A percentile compares a stretch with the other conserved stretches of the same genome.
These are phyloP conservation scores for Magnaporthiopsis poae DNA, from an alignment of 2,329 filamentous ascomycete genomes.

Conservation along the genomic window DNA sequence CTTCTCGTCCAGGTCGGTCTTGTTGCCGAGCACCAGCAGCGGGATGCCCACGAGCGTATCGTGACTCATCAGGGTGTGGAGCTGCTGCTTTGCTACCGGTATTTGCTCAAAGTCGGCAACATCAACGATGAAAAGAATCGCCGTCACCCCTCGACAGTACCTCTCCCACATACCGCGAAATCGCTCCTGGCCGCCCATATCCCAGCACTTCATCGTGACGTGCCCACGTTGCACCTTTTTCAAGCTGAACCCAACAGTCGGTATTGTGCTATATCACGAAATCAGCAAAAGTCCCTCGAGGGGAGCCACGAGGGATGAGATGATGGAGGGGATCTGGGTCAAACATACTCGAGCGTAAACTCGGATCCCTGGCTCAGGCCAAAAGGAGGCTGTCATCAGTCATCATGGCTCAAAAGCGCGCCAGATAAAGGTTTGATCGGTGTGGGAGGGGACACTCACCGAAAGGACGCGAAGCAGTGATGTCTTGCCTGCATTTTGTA, in stretches of 20 bases:
- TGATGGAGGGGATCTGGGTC: constrained; percentile 19
- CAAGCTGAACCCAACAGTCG: constrained; percentile 98
- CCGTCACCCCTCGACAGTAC: constrained; percentile 94
- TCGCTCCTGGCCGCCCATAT: constrained; percentile 89
- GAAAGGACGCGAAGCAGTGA: constrained; percentile 86
- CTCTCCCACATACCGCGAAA: constrained; percentile 99
- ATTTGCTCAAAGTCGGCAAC: constrained; percentile 76
- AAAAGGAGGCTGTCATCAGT: constrained; percentile 10
- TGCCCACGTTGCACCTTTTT: constrained; percentile 96
- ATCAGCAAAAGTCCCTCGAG: background rate
- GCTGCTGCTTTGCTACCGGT: constrained; percentile 78
- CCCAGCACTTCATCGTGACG: constrained; percentile 98
- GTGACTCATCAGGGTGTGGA: constrained; percentile 80
- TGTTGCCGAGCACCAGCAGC: constrained; percentile 88
- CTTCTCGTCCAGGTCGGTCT: constrained; percentile 87
- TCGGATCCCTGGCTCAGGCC: constrained; percentile 70
- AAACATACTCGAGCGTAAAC: constrained; percentile 90
- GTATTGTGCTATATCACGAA: constrained; percentile 65
- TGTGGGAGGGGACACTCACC: constrained; percentile 49
- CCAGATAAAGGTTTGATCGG: background rate
- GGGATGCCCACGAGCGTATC: constrained; percentile 80
- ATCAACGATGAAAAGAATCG: constrained; percentile 97
- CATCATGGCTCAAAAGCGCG: constrained; percentile 8
- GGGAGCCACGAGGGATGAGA: constrained; percentile 11
- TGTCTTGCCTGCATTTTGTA: constrained; percentile 97